These are phyloP conservation scores for Syncephalastrum monosporum DNA, from an alignment of 371 early-diverging fungal species.

Conservation along the genomic window DNA sequence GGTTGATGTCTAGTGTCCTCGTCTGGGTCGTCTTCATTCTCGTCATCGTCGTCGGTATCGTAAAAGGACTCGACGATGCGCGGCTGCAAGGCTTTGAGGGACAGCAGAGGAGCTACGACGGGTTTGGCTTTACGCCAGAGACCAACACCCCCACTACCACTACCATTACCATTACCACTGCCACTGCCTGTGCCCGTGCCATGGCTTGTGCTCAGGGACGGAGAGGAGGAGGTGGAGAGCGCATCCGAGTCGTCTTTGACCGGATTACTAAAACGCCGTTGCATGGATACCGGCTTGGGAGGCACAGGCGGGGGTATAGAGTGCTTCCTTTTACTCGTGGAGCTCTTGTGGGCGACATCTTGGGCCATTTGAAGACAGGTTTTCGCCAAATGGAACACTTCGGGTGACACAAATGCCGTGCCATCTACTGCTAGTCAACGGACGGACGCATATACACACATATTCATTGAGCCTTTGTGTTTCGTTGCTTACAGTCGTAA, in stretches of 20 bases:
- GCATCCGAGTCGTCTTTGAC: no score
- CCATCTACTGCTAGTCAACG: no score
- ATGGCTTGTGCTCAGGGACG: background rate
- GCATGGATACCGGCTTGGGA: slow-evolving; percentile 19
- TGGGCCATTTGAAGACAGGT: slow-evolving; percentile 25
- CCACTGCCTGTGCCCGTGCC: background rate
- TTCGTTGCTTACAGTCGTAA: slow-evolving; percentile 13
- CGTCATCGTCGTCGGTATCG: slow-evolving; percentile 17
- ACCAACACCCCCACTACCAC: background rate
- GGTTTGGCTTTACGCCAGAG: slow-evolving; percentile 2
- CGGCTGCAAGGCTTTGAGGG: background rate
- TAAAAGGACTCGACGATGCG: slow-evolving; percentile 2
- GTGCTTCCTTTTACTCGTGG: background rate
- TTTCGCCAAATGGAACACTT: slow-evolving; percentile 30
- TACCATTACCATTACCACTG: no score
- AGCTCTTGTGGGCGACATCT: slow-evolving; percentile 2
- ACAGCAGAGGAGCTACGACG: background rate
- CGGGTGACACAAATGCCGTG: background rate
- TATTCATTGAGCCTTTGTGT: no score
- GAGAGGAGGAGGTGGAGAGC: background rate
- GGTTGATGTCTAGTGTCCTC: slow-evolving; percentile 4
- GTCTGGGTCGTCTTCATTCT: slow-evolving; percentile 15
- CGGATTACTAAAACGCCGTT: no score
- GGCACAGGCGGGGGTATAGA: slow-evolving; percentile 34
- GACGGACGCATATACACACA: no score